A percentile compares a stretch with the other conserved stretches of the same genome.
phyloP scores from a whole-genome alignment of 2,329 filamentous ascomycete species.

The Neonectria magnoliae region DNA sequence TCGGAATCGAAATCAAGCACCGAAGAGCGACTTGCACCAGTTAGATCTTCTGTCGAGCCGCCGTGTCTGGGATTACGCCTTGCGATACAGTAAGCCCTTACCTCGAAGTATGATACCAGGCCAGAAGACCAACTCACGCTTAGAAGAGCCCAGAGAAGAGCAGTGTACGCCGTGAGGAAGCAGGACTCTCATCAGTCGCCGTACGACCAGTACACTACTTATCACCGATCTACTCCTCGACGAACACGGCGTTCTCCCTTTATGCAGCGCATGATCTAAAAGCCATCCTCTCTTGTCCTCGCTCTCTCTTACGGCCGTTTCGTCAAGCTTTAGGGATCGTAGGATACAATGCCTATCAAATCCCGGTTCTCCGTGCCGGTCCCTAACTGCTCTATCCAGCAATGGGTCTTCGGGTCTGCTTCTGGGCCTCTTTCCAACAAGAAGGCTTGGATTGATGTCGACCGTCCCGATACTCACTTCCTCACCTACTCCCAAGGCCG shows the following conservation, averaged over 20 bases:
- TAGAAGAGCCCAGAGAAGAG: not conserved
- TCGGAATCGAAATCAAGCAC: not conserved
- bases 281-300: not conserved
- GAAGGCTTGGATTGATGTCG: conserved; percentile 70
- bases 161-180: not conserved
- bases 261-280: not conserved
- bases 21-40: not conserved
- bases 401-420: conserved; percentile 65
- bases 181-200: not conserved
- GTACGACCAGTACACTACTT: conserved; percentile 6
- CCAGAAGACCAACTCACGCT: not conserved
- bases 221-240: conserved; percentile 5
- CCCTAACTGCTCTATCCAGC: conserved; percentile 61
- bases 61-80: not conserved
- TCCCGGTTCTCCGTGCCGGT: conserved; percentile 58
- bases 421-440: conserved; percentile 54
- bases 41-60: not conserved
- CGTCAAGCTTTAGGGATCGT: not conserved
- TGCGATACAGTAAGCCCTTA: not conserved
- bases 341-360: conserved; percentile 54
- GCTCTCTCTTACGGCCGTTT: not conserved
- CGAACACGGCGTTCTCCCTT: not conserved
- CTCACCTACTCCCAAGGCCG: conserved; percentile 73
- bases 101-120: not conserved
- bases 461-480: conserved; percentile 72